Evolutionary conservation across 805 yeast genomes (phyloP).

Genomic region (Candida vaughaniae): DNA sequence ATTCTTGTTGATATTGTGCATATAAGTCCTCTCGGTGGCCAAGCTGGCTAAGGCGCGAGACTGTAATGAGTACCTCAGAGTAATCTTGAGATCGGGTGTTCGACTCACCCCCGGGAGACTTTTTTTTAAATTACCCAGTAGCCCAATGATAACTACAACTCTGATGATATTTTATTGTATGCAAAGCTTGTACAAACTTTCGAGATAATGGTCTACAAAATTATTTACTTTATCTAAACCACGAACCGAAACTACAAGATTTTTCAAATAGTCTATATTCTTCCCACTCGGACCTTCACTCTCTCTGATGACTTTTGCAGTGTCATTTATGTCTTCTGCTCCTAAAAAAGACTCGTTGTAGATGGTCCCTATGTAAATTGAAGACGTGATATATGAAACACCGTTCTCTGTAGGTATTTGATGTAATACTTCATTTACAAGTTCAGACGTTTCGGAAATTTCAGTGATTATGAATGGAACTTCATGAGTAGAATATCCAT

Average conservation of each 20-base stretch:
- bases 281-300: slow-evolving; percentile 80
- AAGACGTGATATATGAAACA: slow-evolving; percentile 48
- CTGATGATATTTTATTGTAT: no score
- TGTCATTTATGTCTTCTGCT: slow-evolving; percentile 58
- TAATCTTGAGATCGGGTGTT: slow-evolving; percentile 45
- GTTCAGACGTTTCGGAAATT: slow-evolving; percentile 14
- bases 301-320: slow-evolving; percentile 59
- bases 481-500: slow-evolving; percentile 74
- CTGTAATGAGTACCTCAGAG: slow-evolving; percentile 35
- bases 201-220: slow-evolving; percentile 34
- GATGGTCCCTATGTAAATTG: slow-evolving; percentile 80
- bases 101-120: slow-evolving; percentile 46
- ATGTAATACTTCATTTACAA: slow-evolving; percentile 5
- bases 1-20: no score
- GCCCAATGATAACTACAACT: no score
- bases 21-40: slow-evolving; percentile 38
- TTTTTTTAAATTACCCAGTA: no score
- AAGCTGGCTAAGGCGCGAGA: slow-evolving; percentile 47
- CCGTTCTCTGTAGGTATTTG: slow-evolving; percentile 25
- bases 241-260: slow-evolving; percentile 48
- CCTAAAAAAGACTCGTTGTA: slow-evolving; percentile 84
- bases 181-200: slow-evolving; percentile 23
- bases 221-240: slow-evolving; percentile 18
- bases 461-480: slow-evolving; percentile 59
- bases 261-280: slow-evolving; percentile 67